A percentile compares a stretch with the other conserved stretches of the same genome.
These are phyloP conservation scores for Arthromyces matolae DNA, from an alignment of 768 basidiomycete genomes.

Conservation along the genomic window DNA sequence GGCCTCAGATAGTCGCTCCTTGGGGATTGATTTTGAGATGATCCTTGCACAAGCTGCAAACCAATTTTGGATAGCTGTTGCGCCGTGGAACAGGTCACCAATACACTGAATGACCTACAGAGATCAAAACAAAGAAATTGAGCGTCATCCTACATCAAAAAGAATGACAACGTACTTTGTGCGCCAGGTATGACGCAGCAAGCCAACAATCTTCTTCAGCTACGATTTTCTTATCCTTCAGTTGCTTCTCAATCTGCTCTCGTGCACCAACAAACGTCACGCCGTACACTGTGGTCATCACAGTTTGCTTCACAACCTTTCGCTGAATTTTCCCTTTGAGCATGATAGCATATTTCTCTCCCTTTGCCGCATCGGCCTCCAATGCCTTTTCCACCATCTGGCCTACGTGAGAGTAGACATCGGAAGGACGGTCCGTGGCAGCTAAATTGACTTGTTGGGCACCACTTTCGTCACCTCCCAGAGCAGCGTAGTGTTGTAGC, in stretches of 20 bases:
- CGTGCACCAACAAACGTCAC: constrained; percentile 94
- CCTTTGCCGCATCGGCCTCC: constrained; percentile 48
- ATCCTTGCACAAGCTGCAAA: constrained; percentile 78
- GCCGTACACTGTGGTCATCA: constrained; percentile 99
- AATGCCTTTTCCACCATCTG: constrained; percentile 76
- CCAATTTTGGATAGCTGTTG: constrained; percentile 89
- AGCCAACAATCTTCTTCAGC: constrained; percentile 69
- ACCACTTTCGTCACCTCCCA: constrained; percentile 87
- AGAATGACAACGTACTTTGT: constrained; percentile 43
- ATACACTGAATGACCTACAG: constrained; percentile 72
- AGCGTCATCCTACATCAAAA: not conserved
- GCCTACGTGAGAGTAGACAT: constrained; percentile 93
- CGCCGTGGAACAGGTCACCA: constrained; percentile 90
- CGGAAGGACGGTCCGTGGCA: constrained; percentile 81
- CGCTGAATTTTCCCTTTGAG: constrained; percentile 77
- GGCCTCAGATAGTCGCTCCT: constrained; percentile 54
- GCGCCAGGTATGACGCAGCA: constrained; percentile 77
- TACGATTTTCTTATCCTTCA: constrained; percentile 72
- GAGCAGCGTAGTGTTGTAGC: constrained; percentile 96
- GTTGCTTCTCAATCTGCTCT: constrained; percentile 89
- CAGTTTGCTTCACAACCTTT: constrained; percentile 98
- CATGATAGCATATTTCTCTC: constrained; percentile 51
- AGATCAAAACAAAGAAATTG: not conserved
- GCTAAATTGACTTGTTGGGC: constrained; percentile 91
- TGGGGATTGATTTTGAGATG: constrained; percentile 83